These are phyloP conservation scores for Penicillium riverlandense DNA, from an alignment of 495 filamentous ascomycete genomes.

Conservation along the genomic window DNA sequence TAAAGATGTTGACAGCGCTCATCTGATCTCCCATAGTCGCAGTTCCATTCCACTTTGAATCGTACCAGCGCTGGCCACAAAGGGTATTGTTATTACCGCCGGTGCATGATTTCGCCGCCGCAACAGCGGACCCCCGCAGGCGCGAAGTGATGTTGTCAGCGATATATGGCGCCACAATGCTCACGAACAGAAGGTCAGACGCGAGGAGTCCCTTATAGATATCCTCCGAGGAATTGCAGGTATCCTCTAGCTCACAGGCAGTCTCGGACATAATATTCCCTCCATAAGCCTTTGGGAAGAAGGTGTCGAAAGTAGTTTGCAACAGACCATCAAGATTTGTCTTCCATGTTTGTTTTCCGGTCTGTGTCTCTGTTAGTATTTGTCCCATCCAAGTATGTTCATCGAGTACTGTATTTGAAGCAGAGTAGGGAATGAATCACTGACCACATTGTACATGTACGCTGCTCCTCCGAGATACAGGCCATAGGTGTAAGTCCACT, in stretches of 20 bases:
- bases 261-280: slow-evolving; percentile 56
- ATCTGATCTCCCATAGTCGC: slow-evolving; percentile 42
- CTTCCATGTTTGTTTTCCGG: slow-evolving; percentile 14
- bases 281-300: slow-evolving; percentile 47
- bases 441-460: no score
- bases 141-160: slow-evolving; percentile 51
- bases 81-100: slow-evolving; percentile 49
- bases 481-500: no score
- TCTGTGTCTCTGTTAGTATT: no score
- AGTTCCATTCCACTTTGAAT: slow-evolving; percentile 51
- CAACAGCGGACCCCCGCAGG: slow-evolving; percentile 55
- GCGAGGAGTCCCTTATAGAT: slow-evolving; percentile 65
- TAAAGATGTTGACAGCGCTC: slow-evolving; percentile 43
- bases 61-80: slow-evolving; percentile 67
- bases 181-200: slow-evolving; percentile 53
- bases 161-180: slow-evolving; percentile 58
- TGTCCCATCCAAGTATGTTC: no score
- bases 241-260: slow-evolving; percentile 59
- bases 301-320: slow-evolving; percentile 43
- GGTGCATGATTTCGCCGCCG: slow-evolving; percentile 59
- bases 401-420: no score
- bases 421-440: no score
- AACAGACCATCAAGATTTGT: slow-evolving; percentile 50
- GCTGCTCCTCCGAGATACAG: no score
- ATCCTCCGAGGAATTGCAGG: slow-evolving; percentile 56